These are phyloP conservation scores for Ballota nigra DNA, from an alignment of 257 asterid species.

Conservation along the genomic window DNA sequence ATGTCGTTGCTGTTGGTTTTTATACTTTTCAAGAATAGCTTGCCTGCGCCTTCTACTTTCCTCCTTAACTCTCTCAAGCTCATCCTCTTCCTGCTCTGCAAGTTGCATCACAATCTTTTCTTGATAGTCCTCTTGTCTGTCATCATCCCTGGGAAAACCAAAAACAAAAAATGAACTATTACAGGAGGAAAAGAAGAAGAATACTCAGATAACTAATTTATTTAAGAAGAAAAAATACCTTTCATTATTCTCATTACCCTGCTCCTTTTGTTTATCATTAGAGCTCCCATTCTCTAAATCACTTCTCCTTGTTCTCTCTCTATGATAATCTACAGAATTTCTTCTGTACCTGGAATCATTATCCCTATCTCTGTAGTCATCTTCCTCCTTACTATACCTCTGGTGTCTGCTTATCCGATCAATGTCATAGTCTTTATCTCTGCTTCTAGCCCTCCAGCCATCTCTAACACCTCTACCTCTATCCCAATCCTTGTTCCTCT, in stretches of 20 bases:
- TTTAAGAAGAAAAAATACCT: conserved; percentile 44
- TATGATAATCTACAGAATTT: conserved; percentile 41
- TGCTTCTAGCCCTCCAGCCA: conserved; percentile 37
- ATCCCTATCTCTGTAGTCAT: conserved; percentile 43
- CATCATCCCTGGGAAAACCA: conserved; percentile 58
- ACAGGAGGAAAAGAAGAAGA: conserved; percentile 6
- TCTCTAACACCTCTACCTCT: conserved; percentile 46
- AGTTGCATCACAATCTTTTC: conserved; percentile 67
- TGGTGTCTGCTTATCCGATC: conserved; percentile 46
- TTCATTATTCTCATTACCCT: conserved; percentile 28
- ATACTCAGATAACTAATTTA: background rate
- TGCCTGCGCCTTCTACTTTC: conserved; percentile 88
- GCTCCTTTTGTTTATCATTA: conserved; percentile 31
- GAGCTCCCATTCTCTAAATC: conserved; percentile 31
- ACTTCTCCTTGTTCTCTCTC: conserved; percentile 41
- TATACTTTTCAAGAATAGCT: conserved; percentile 90
- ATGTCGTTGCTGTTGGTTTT: conserved; percentile 39
- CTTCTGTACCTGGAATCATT: conserved; percentile 52
- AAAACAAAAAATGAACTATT: conserved; percentile 21
- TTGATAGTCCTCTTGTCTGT: conserved; percentile 70
- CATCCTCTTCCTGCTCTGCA: conserved; percentile 91
- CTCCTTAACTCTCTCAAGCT: conserved; percentile 81
- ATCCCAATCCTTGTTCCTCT: conserved; percentile 37
- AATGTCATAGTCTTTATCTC: conserved; percentile 42
- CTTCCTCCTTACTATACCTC: conserved; percentile 43